These are phyloP conservation scores for Candida germanica DNA, from an alignment of 805 yeast genomes.

Conservation along the genomic window DNA sequence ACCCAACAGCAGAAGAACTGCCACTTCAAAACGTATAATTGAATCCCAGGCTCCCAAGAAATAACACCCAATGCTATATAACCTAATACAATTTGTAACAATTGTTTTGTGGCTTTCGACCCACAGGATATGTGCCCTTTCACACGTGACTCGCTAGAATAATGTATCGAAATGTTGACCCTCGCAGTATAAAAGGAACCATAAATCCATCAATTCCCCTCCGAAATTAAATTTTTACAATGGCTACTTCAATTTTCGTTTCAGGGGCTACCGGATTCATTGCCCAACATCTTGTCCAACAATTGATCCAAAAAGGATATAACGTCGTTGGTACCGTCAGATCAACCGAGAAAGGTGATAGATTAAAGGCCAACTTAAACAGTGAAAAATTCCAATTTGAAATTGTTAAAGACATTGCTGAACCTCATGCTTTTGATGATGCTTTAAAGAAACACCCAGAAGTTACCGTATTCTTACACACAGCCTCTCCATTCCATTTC, in stretches of 20 bases:
- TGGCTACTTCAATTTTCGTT: constrained; percentile 35
- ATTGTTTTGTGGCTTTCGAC: too few species aligned
- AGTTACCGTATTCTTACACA: constrained; percentile 52
- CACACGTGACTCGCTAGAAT: too few species aligned
- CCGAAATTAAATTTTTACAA: background rate
- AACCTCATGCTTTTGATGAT: constrained; percentile 43
- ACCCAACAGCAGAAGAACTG: too few species aligned
- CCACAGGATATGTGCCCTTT: too few species aligned
- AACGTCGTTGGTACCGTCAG: constrained; percentile 33
- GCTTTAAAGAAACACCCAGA: constrained; percentile 48
- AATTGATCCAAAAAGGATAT: constrained; percentile 38
- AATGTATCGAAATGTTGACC: too few species aligned
- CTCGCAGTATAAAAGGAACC: too few species aligned
- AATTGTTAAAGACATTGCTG: constrained; percentile 46
- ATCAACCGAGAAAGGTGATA: constrained; percentile 24
- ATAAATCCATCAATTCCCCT: background rate
- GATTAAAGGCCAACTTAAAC: constrained; percentile 27
- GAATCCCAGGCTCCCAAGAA: too few species aligned
- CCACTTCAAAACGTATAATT: too few species aligned
- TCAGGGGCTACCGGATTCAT: constrained; percentile 56
- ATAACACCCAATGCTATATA: too few species aligned
- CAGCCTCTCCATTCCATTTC: constrained; percentile 58
- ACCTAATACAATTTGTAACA: too few species aligned
- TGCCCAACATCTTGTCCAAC: constrained; percentile 47
- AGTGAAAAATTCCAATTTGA: constrained; percentile 36